Conservation (phyloP, 2,329 filamentous ascomycete species). For the Ascochyta clinopodiicola region DNA sequence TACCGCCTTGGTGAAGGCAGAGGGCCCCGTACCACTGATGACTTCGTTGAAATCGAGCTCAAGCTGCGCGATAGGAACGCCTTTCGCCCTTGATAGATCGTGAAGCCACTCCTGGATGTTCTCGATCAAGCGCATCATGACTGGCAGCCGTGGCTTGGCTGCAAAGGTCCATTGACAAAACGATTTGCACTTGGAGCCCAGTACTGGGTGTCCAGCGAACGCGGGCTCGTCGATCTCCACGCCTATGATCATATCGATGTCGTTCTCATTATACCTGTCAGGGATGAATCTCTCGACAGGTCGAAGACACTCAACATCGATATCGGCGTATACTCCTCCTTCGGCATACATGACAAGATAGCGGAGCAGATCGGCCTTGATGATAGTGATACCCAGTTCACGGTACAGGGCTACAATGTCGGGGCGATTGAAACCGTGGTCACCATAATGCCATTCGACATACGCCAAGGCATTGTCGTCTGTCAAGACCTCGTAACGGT, state of each 20-base stretch:
- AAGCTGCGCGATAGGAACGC: conserved; percentile 65
- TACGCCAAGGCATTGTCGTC: conserved; percentile 72
- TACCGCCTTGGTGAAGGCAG: conserved; percentile 71
- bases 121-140: conserved; percentile 72
- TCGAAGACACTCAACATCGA: conserved; percentile 64
- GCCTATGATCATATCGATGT: conserved; percentile 74
- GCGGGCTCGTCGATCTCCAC: conserved; percentile 75
- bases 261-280: conserved; percentile 65
- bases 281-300: conserved; percentile 66
- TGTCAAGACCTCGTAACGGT: conserved; percentile 73
- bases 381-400: conserved; percentile 61
- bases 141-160: conserved; percentile 69
- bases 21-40: conserved; percentile 74
- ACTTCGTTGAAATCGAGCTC: conserved; percentile 74
- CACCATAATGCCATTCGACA: conserved; percentile 72
- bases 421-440: conserved; percentile 68
- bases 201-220: conserved; percentile 67
- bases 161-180: conserved; percentile 82
- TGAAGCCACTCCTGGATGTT: conserved; percentile 72
- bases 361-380: conserved; percentile 70
- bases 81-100: conserved; percentile 64
- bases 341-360: conserved; percentile 73
- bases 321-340: conserved; percentile 66
- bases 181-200: conserved; percentile 71
- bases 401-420: conserved; percentile 53